Evolutionary conservation across 1,284 basidiomycete genomes (phyloP), one percentile per base, ranked within the genome.

Genomic region (Caloboletus inedulis): DNA sequence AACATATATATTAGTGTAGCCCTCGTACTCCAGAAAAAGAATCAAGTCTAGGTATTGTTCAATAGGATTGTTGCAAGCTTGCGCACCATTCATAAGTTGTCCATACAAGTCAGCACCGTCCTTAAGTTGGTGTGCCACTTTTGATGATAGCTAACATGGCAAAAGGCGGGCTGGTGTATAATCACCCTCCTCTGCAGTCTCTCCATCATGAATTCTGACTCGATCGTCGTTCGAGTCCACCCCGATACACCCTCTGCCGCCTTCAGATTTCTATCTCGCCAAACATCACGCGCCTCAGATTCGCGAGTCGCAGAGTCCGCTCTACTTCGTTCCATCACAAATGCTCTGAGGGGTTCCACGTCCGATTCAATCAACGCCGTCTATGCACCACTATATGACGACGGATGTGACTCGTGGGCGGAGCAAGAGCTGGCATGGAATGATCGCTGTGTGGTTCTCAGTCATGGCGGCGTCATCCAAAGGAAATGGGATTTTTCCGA

Each of bases 401-500:
- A 66, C 13, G 56, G 41, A 47, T 68, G 62, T 18, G 72, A 76
- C 25, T 62, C 68, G 3, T 68, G 63, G 59, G 71, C 72, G 19
- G 77, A 77, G 53, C 74, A 78, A 51, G 77, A 83, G 53, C 73
- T 95, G 7, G 76, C 79, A 6, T 95, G 92, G 92, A 83, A 85
- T 57, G 77, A 76, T 14, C 73, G 74, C 52, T 81, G 78, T 12
- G 85, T 91, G 1, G 73, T 91, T 0, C 78, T 90, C 68, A 85
- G 81, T 55, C 73, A 77, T 25, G 91, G 89, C 0, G 84, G 84
- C 1, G 73, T 91, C 25, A 78, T 94, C 43, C 74, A 77, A 49
- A 84, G 86, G 59, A 83, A 84, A 60, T 94, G 88, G 84, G 82
- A 80, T 47, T 91, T 91, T 62, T 71, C 77, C 6, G 75, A 84